Evolutionary conservation across 2,329 filamentous ascomycete genomes (phyloP), one percentile per base, ranked within the genome.

Genomic region (Thelonectria olida): DNA sequence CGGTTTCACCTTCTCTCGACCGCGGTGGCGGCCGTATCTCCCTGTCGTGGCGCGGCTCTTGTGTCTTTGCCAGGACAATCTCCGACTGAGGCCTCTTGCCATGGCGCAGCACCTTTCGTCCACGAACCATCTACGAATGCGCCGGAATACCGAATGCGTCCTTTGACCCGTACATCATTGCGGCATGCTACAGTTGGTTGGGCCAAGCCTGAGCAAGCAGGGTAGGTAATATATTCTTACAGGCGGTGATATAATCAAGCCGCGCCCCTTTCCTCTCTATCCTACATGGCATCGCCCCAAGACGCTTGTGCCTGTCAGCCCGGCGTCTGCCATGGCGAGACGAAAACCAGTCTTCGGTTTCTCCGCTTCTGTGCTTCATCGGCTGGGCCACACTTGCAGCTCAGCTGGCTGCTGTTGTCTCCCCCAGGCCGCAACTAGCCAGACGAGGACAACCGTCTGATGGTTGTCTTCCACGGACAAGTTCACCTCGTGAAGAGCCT

Each of bases 391-490:
- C 65, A 61, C 27, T 25, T 56, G 31, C 48, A 58, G 28, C 56
- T 63, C 61, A 68, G 66, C 68, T n/a, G n/a, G n/a, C n/a, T n/a
- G n/a, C n/a, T 63, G n/a, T 20, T 36, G n/a, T 62, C 44, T 61
- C 56, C 52, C 34, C 27, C 52, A 17, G 13, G 22, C 23, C 17
- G 39, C 47, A 36, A 31, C 38, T 15, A 15, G 8, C 20, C 28
- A 15, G 41, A 34, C 6, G 10, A 34, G 6, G 15, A 34, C 31
- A 34, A 34, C 31, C 31, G 8, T 15, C 10, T 34, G 31, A 10
- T 15, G n/a, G 10, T 15, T 13, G 31, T 2, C 22, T 8, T 25
- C 31, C 15, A 27, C 42, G 20, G 12, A 20, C 28, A 25, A 51
- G n/a, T 23, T 5, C 45, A 50, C 44, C 38, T 36, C 13, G 27